A percentile compares a stretch with the other conserved stretches of the same genome.
phyloP scores from a whole-genome alignment of 2,329 filamentous ascomycete species.

The Hypoxylon sp. region DNA sequence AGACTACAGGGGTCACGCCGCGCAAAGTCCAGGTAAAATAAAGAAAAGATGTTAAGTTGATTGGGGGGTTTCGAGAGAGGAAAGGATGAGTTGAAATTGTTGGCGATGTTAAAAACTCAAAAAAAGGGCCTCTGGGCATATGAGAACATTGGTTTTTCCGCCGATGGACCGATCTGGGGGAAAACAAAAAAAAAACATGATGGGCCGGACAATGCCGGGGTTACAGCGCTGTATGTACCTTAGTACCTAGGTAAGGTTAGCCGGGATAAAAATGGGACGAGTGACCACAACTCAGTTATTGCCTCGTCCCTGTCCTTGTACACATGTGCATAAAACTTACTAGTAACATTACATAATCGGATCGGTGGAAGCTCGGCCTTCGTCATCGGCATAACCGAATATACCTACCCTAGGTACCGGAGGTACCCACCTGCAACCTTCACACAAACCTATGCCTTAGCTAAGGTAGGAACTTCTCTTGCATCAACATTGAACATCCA shows the following conservation, averaged over 20 bases:
- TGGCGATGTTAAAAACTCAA: constrained; percentile 17
- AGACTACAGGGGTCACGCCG: neutral
- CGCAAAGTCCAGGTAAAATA: neutral
- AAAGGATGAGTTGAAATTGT: constrained; percentile 15
- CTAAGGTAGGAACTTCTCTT: too few relatives aligned
- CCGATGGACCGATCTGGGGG: constrained; percentile 17
- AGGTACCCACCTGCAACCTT: neutral
- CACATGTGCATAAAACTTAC: neutral
- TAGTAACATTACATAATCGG: neutral
- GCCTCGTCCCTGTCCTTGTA: neutral
- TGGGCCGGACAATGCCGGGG: constrained; percentile 25
- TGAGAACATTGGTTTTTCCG: constrained; percentile 9
- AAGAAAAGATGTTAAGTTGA: neutral
- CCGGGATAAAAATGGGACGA: neutral
- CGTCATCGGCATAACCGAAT: constrained; percentile 12
- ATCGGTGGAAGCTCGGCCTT: constrained; percentile 23
- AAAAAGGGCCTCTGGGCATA: constrained; percentile 1
- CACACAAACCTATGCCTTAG: too few relatives aligned
- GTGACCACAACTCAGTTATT: neutral
- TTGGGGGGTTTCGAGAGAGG: constrained; percentile 8
- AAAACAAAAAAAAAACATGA: constrained; percentile 3
- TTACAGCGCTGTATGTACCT: constrained; percentile 11
- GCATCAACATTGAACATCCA: neutral
- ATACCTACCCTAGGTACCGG: too few relatives aligned
- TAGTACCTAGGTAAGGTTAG: constrained; percentile 1